These are phyloP conservation scores for Eutypella sp. DNA, from an alignment of 2,329 filamentous ascomycete species.

Conservation along the genomic window DNA sequence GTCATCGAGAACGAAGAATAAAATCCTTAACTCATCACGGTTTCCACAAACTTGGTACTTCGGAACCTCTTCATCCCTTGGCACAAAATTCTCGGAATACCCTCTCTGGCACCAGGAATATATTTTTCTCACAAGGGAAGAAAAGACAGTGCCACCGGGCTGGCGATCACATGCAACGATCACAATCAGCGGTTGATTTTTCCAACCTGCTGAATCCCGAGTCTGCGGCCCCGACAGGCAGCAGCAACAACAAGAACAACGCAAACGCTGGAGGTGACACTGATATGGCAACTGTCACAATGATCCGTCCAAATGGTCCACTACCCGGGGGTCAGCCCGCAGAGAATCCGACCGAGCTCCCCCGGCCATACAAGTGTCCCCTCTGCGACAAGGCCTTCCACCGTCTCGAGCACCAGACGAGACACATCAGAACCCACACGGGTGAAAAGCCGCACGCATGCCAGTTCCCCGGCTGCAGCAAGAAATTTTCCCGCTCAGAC, in stretches of 20 bases:
- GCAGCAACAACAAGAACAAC: constrained; percentile 22
- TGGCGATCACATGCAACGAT: constrained; percentile 68
- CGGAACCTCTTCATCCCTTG: background rate
- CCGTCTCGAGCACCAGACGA: constrained; percentile 86
- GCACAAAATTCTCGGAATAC: no score
- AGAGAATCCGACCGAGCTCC: constrained; percentile 66
- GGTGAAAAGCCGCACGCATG: constrained; percentile 98
- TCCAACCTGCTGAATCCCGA: constrained; percentile 69
- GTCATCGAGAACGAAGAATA: background rate
- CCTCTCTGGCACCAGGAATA: no score
- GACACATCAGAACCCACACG: constrained; percentile 93
- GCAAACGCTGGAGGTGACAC: constrained; percentile 34
- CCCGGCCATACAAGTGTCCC: constrained; percentile 96
- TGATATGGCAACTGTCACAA: constrained; percentile 51
- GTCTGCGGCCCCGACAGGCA: constrained; percentile 30
- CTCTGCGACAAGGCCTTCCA: constrained; percentile 99
- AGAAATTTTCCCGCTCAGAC: constrained; percentile 94
- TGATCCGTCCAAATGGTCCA: constrained; percentile 59
- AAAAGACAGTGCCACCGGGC: constrained; percentile 24
- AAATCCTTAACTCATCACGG: background rate
- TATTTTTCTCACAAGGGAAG: constrained; percentile 1
- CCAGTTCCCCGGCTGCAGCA: constrained; percentile 91
- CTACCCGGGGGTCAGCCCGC: constrained; percentile 56
- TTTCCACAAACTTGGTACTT: no score
- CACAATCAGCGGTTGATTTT: constrained; percentile 69